Percentiles rank a stretch among this genome's conserved stretches.
These are phyloP conservation scores for Xylogone sp. DNA, from an alignment of 2,329 filamentous ascomycete species.

Conservation along the genomic window DNA sequence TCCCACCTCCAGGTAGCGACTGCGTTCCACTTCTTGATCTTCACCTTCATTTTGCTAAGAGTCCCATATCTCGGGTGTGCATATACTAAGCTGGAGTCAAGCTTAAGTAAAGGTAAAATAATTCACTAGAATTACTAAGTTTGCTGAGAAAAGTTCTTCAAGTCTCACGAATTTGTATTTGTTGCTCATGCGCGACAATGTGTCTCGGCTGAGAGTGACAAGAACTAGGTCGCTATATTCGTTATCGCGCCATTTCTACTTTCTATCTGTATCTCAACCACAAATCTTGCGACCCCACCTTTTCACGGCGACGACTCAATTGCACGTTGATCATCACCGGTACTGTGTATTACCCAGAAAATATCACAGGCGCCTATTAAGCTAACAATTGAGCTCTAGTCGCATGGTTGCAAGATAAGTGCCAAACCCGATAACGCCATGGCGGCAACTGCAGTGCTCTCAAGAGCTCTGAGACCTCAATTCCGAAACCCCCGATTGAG, in stretches of 20 bases:
- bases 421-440: slow-evolving; percentile 13
- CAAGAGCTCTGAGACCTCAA: slow-evolving; percentile 15
- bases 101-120: too few species aligned
- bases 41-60: slow-evolving; percentile 75
- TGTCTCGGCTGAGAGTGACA: background rate
- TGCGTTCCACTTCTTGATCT: slow-evolving; percentile 86
- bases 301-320: background rate
- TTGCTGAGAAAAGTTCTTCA: too few species aligned
- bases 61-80: too few species aligned
- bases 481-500: slow-evolving; percentile 11
- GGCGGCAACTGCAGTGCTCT: slow-evolving; percentile 20
- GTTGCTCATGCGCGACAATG: background rate
- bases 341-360: background rate
- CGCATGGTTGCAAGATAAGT: background rate
- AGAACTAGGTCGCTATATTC: background rate
- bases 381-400: background rate
- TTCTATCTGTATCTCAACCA: background rate
- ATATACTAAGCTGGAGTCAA: too few species aligned
- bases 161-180: too few species aligned
- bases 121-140: too few species aligned
- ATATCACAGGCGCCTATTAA: background rate
- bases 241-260: background rate
- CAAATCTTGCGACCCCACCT: background rate
- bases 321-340: background rate
- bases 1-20: slow-evolving; percentile 98